Evolutionary conservation across 306 rosid species (phyloP).

Genomic region (Vachellia pachyceras): DNA sequence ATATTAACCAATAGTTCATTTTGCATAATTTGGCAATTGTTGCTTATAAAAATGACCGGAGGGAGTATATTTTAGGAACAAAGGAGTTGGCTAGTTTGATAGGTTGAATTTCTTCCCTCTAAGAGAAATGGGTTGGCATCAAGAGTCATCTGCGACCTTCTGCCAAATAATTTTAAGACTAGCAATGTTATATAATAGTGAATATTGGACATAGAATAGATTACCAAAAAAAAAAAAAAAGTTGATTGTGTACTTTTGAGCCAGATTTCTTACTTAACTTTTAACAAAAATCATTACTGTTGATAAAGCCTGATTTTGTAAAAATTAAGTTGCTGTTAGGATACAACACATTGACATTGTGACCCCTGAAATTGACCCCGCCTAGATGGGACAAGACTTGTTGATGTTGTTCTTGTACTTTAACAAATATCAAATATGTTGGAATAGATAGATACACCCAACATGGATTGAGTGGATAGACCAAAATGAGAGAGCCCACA

Average conservation of each 20-base stretch:
- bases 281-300: not conserved
- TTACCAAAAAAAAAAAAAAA: too few species aligned
- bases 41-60: too few species aligned
- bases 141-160: not conserved
- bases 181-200: not conserved
- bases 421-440: too few species aligned
- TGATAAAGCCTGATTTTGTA: not conserved
- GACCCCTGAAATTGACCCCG: not conserved
- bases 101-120: not conserved
- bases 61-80: not conserved
- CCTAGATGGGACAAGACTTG: too few species aligned
- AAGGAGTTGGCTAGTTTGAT: not conserved
- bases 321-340: not conserved
- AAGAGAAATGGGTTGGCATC: not conserved
- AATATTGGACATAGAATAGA: too few species aligned
- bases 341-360: not conserved
- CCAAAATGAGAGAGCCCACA: not conserved
- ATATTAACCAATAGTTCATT: too few species aligned
- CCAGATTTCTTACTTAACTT: not conserved
- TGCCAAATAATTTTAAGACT: not conserved
- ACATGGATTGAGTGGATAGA: not conserved
- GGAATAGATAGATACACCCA: not conserved
- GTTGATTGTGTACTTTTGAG: not conserved
- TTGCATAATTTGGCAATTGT: too few species aligned
- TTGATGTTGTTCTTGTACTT: too few species aligned